Conservation (phyloP, 331 rosid genomes). For the Ulmus americana region DNA sequence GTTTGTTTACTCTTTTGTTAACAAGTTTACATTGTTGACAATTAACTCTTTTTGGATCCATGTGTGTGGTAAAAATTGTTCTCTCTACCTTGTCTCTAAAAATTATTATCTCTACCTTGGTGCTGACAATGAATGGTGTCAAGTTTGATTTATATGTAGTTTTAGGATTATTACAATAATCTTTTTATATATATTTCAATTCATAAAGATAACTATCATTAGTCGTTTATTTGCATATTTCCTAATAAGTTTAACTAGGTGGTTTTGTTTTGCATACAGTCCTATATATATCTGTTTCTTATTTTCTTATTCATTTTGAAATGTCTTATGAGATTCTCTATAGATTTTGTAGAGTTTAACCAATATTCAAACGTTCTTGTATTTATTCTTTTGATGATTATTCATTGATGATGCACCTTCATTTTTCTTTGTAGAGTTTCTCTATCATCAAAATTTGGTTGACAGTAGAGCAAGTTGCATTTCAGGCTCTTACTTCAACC, state of each 20-base stretch:
- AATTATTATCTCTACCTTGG: too few relatives aligned
- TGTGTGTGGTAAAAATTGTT: too few relatives aligned
- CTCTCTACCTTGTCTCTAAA: too few relatives aligned
- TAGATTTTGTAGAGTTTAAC: background rate
- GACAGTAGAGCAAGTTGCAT: slow-evolving; percentile 44
- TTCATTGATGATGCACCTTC: slow-evolving; percentile 6
- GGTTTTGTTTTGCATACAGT: background rate
- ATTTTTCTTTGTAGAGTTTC: slow-evolving; percentile 58
- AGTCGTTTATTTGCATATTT: background rate
- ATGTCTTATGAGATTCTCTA: background rate
- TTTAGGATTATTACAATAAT: background rate
- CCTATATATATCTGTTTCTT: background rate
- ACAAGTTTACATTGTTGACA: too few relatives aligned
- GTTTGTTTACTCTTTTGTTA: too few relatives aligned
- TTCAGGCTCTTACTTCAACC: slow-evolving; percentile 50
- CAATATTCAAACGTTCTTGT: too few relatives aligned
- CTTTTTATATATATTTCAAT: background rate
- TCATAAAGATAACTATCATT: background rate
- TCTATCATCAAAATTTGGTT: slow-evolving; percentile 58
- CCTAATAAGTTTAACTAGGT: background rate
- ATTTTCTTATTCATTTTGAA: background rate
- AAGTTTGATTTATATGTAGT: background rate
- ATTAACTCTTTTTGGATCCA: too few relatives aligned
- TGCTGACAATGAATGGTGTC: slow-evolving; percentile 13
- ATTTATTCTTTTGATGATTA: background rate